Percentiles rank a stretch among this genome's conserved stretches.
phyloP scores from a whole-genome alignment of 73 alveolate species.

The Stentor coeruleus region DNA sequence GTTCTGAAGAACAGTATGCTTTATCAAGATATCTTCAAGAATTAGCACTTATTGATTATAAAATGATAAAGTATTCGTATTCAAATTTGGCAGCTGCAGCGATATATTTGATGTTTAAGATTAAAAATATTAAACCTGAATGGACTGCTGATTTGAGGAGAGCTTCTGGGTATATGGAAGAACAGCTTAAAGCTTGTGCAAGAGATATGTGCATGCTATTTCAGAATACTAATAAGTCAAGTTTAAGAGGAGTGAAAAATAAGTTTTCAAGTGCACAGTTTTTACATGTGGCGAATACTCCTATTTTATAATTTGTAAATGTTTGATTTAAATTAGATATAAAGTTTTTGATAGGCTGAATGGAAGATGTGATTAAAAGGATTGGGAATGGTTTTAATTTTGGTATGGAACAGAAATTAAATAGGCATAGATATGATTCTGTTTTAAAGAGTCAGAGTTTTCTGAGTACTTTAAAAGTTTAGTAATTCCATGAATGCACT shows the following conservation, averaged over 20 bases:
- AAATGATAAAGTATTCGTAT: neutral
- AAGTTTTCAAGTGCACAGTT: neutral
- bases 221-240: neutral
- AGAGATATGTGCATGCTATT: neutral
- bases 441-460: too few relatives aligned
- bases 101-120: neutral
- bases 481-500: too few relatives aligned
- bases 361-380: too few relatives aligned
- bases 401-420: too few relatives aligned
- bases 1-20: conserved; percentile 27
- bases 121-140: neutral
- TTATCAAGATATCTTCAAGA: conserved; percentile 36
- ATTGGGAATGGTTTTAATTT: too few relatives aligned
- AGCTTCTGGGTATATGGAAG: neutral
- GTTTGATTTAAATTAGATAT: too few relatives aligned
- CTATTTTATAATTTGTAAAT: too few relatives aligned
- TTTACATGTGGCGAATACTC: neutral
- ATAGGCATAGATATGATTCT: too few relatives aligned
- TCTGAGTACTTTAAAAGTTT: too few relatives aligned
- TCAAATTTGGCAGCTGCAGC: neutral
- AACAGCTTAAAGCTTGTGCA: neutral
- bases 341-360: too few relatives aligned
- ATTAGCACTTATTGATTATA: neutral
- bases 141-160: neutral
- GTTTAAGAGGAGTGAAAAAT: neutral